Evolutionary conservation across 202 grass and related monocot genomes (phyloP), one percentile per base, ranked within the genome.

Genomic region (Panicum virgatum): DNA sequence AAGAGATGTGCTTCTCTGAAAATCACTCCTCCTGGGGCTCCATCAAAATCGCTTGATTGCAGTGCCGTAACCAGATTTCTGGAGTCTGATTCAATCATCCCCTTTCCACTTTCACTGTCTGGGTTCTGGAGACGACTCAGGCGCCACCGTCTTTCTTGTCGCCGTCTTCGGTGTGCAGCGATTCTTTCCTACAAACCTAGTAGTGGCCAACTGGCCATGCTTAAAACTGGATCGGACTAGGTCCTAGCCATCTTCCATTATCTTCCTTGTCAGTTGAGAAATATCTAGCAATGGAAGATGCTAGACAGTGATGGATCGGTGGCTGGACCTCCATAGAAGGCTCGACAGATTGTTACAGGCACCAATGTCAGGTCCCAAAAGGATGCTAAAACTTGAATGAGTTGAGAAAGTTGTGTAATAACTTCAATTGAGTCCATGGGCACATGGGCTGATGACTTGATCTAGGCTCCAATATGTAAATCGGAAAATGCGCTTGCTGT

Each of bases 171-270:
- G 3, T 47, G 47, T 1, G 38, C n/a, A n/a, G n/a, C 11, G 67
- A 34, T 46, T 66, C 29, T 66, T 83, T 79, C 67, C 27, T 66
- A 46, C 61, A 71, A 38, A 9, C 46, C 85, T 57, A 76, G n/a
- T n/a, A n/a, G 27, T 69, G 14, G 15, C 19, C 20, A 11, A 76
- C n/a, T 69, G 14, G 15, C 19, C 20, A 11, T 75, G 66, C 69
- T 85, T 23, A 60, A 39, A 30, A 63, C 7, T 61, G 48, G 39
- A 62, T 19, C 2, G 18, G 8, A 15, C 36, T 46, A 25, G 1
- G 14, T 64, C 72, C 52, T 20, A 69, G 80, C 25, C 56, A 59
- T 23, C 6, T 63, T 87, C 25, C 14, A 42, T 36, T 52, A 67
- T 59, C 23, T 52, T 64, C 56, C 27, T 38, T 62, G 19, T 54